Conservation (phyloP, 352 stramenopile species). For the Pythium rhizo-oryzae region DNA sequence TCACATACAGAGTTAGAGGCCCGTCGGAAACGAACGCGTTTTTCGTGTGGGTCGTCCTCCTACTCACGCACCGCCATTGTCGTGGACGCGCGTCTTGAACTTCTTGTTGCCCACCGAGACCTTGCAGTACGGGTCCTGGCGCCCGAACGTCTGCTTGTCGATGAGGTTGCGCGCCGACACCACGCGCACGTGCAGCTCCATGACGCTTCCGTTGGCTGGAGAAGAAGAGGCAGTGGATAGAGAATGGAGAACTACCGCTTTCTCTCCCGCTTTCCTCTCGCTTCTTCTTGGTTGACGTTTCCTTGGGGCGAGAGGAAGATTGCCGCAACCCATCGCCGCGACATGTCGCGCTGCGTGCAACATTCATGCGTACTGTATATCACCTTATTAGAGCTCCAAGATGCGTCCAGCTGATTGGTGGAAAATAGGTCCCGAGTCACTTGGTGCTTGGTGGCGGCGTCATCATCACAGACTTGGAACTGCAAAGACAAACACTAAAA, state of each 20-base stretch:
- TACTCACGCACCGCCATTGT: conserved; percentile 74
- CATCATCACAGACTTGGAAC: too few relatives aligned
- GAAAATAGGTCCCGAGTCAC: too few relatives aligned
- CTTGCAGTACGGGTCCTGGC: conserved; percentile 85
- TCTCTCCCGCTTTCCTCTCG: too few relatives aligned
- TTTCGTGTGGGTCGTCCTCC: background rate
- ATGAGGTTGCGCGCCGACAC: conserved; percentile 80
- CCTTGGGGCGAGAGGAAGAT: background rate
- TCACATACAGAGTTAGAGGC: conserved; percentile 3
- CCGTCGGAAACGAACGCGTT: background rate
- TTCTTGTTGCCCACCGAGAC: conserved; percentile 59
- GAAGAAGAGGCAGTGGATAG: too few relatives aligned
- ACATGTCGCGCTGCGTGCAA: background rate
- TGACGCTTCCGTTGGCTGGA: background rate
- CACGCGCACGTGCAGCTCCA: conserved; percentile 74
- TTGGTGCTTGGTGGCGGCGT: background rate
- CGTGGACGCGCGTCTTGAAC: conserved; percentile 79
- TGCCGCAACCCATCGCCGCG: background rate
- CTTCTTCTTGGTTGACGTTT: conserved; percentile 9
- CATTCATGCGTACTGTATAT: too few relatives aligned
- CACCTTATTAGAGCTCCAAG: too few relatives aligned
- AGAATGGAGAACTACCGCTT: too few relatives aligned
- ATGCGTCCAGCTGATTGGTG: too few relatives aligned
- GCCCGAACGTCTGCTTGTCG: conserved; percentile 86
- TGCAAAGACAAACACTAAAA: background rate